phyloP scores from a whole-genome alignment of 306 rosid genomes.

The Hippophae rhamnoides region DNA sequence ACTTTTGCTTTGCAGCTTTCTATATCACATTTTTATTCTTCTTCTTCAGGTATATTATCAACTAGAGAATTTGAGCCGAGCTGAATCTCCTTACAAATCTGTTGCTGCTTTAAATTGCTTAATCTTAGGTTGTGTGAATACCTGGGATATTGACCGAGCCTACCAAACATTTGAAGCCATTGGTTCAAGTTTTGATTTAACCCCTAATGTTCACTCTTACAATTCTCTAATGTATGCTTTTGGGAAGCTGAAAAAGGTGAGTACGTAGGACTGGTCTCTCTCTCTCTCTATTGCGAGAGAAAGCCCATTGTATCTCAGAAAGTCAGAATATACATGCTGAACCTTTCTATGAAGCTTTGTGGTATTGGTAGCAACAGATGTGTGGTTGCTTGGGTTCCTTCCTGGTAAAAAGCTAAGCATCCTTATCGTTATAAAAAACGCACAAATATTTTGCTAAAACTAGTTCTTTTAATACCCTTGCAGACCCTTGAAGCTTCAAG shows the following conservation, averaged over 20 bases:
- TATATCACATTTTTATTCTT: slow-evolving; percentile 3
- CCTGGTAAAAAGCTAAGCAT: neutral
- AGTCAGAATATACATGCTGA: neutral
- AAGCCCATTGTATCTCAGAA: too few species aligned
- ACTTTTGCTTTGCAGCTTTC: neutral
- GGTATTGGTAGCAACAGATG: too few species aligned
- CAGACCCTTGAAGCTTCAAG: slow-evolving; percentile 76
- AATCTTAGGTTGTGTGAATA: slow-evolving; percentile 85
- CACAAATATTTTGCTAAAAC: slow-evolving; percentile 1
- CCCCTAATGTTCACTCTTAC: slow-evolving; percentile 84
- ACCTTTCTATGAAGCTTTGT: too few species aligned
- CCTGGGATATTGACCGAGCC: slow-evolving; percentile 93
- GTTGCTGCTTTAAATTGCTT: slow-evolving; percentile 81
- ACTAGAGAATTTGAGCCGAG: slow-evolving; percentile 69
- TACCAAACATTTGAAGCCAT: slow-evolving; percentile 96
- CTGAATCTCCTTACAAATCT: slow-evolving; percentile 77
- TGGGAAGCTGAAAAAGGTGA: slow-evolving; percentile 87
- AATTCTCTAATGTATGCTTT: slow-evolving; percentile 74
- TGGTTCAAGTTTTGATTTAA: slow-evolving; percentile 64
- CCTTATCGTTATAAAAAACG: neutral
- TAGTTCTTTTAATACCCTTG: slow-evolving; percentile 14
- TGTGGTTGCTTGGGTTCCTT: too few species aligned
- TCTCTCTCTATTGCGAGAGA: neutral
- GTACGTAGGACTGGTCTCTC: neutral
- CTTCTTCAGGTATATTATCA: slow-evolving; percentile 74